These are phyloP conservation scores for Sordariomycetes sp. DNA, from an alignment of 2,329 filamentous ascomycete genomes.

Conservation along the genomic window DNA sequence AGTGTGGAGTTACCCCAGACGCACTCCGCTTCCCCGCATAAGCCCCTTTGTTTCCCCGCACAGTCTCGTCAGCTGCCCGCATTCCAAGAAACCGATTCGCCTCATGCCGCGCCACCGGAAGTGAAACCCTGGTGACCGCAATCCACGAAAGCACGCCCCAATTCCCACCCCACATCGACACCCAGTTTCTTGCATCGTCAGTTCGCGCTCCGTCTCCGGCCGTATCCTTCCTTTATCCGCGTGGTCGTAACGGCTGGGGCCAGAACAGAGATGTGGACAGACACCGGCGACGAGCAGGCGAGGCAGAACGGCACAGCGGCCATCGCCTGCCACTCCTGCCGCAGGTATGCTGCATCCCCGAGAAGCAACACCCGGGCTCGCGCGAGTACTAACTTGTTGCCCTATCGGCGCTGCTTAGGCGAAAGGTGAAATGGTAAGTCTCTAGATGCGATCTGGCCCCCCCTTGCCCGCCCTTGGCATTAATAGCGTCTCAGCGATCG, in stretches of 20 bases:
- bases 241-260: not conserved
- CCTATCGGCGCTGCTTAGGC: constrained; percentile 10
- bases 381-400: not conserved
- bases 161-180: no score
- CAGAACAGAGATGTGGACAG: not conserved
- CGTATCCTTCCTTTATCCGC: not conserved
- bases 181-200: not conserved
- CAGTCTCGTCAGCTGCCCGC: no score
- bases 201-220: not conserved
- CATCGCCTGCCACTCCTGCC: constrained; percentile 3
- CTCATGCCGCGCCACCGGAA: no score
- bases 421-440: constrained; percentile 14
- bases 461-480: not conserved
- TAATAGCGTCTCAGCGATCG: constrained; percentile 9
- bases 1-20: no score
- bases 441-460: not conserved
- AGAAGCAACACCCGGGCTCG: not conserved
- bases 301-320: not conserved
- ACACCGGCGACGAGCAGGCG: not conserved
- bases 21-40: no score
- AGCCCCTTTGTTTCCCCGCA: no score
- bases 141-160: no score
- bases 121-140: no score
- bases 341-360: not conserved
- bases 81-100: no score